Conservation (phyloP, 495 filamentous ascomycete species). For the Cercophora sp. region DNA sequence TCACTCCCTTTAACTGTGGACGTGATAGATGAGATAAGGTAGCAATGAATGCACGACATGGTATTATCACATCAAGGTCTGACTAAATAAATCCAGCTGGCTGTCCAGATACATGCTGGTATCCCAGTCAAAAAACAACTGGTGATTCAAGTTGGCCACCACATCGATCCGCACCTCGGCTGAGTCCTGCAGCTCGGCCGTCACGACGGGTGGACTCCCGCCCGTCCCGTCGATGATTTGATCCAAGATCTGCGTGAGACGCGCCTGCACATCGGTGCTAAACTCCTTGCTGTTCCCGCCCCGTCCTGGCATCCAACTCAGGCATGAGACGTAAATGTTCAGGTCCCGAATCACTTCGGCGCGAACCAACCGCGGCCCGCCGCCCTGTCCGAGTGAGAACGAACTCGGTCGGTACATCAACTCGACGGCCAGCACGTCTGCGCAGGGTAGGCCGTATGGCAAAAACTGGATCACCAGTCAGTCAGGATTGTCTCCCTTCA, state of each 20-base stretch:
- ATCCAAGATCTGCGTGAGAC: conserved; percentile 8
- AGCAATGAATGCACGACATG: too few species aligned
- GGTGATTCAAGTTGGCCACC: conserved; percentile 2
- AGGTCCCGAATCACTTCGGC: conserved; percentile 11
- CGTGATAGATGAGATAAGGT: too few species aligned
- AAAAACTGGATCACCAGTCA: too few species aligned
- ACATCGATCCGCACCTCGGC: not conserved
- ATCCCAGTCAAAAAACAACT: conserved; percentile 13
- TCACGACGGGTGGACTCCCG: not conserved
- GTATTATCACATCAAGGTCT: conserved; percentile 1
- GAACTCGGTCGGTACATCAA: conserved; percentile 6
- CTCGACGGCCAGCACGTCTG: conserved; percentile 7
- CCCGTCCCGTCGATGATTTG: conserved; percentile 5
- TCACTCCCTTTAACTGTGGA: not conserved
- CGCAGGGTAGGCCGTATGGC: conserved; percentile 13
- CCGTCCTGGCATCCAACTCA: conserved; percentile 13
- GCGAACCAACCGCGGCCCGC: not conserved
- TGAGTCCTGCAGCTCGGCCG: conserved; percentile 2
- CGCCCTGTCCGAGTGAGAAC: not conserved
- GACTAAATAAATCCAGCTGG: conserved; percentile 11
- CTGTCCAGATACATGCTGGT: conserved; percentile 7
- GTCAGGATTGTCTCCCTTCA: too few species aligned
- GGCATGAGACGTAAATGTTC: conserved; percentile 9
- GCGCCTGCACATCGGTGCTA: conserved; percentile 8
- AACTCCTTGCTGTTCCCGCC: conserved; percentile 5